These are phyloP conservation scores for Ascocoryne sarcoides DNA, from an alignment of 2,329 filamentous ascomycete genomes.

Conservation along the genomic window DNA sequence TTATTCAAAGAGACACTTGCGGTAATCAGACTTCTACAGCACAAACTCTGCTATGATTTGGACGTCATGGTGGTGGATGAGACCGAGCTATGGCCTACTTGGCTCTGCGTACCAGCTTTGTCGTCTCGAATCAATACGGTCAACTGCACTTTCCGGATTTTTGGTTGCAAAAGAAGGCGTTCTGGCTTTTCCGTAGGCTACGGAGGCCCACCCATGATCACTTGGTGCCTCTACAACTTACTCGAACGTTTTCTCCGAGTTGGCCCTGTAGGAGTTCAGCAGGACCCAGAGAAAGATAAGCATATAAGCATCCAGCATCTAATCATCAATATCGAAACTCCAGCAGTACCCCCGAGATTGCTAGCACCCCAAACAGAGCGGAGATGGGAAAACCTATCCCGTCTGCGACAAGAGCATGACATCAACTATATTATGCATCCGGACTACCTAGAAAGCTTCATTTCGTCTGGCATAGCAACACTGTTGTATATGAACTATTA, in stretches of 20 bases:
- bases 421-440: neutral
- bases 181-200: neutral
- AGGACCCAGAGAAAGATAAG: neutral
- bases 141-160: neutral
- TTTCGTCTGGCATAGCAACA: neutral
- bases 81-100: conserved; percentile 1
- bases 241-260: neutral
- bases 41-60: conserved; percentile 1
- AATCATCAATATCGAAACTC: neutral
- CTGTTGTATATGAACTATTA: neutral
- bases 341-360: neutral
- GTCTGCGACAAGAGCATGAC: neutral
- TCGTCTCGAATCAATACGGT: conserved; percentile 1
- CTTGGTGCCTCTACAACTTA: neutral
- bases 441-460: neutral
- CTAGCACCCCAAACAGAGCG: neutral
- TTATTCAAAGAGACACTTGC: neutral
- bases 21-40: neutral
- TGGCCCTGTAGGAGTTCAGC: neutral
- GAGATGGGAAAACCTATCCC: neutral
- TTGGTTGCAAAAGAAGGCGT: neutral
- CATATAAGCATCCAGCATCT: neutral
- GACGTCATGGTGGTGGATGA: conserved; percentile 5
- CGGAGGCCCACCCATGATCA: neutral
- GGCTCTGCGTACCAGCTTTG: conserved; percentile 1